Percentiles rank a stretch among this genome's conserved stretches.
phyloP scores from a whole-genome alignment of 1,139 yeast species.

The Nadsonia commutata region DNA sequence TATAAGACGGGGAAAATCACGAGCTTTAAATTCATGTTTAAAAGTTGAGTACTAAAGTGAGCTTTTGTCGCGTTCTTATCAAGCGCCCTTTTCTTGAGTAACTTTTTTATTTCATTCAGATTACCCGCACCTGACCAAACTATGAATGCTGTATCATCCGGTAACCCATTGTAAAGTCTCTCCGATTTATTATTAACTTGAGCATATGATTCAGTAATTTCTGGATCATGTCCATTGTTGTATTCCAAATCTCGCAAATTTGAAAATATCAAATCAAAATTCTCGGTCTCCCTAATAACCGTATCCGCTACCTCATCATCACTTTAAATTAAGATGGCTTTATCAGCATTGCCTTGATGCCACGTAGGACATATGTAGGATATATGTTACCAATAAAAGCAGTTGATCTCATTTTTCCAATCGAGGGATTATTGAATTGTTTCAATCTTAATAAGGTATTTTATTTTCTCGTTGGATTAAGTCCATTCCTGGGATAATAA shows the following conservation, averaged over 20 bases:
- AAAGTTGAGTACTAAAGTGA: conserved; percentile 31
- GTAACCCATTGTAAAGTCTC: conserved; percentile 37
- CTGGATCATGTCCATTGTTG: conserved; percentile 13
- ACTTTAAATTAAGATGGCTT: conserved; percentile 30
- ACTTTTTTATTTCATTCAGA: conserved; percentile 35
- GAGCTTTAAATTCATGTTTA: conserved; percentile 38
- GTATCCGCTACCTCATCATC: conserved; percentile 45
- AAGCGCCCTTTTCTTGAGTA: conserved; percentile 29
- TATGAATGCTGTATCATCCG: conserved; percentile 45
- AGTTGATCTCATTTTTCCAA: conserved; percentile 10
- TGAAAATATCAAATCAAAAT: conserved; percentile 36
- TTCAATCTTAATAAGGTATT: conserved; percentile 22
- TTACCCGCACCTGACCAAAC: conserved; percentile 53
- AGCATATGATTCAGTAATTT: not conserved
- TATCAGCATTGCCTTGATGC: conserved; percentile 23
- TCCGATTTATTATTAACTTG: conserved; percentile 32
- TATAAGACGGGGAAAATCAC: conserved; percentile 29
- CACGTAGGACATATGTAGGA: no score
- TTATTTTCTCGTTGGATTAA: conserved; percentile 28
- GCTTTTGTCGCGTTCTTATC: conserved; percentile 29
- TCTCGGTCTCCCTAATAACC: conserved; percentile 19
- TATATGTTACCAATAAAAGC: conserved; percentile 25
- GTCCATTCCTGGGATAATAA: conserved; percentile 47
- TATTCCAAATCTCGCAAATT: conserved; percentile 48
- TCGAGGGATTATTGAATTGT: not conserved